Base-by-base conservation (phyloP, 164 flowering plant species). In the Macadamia tetraphylla region DNA sequence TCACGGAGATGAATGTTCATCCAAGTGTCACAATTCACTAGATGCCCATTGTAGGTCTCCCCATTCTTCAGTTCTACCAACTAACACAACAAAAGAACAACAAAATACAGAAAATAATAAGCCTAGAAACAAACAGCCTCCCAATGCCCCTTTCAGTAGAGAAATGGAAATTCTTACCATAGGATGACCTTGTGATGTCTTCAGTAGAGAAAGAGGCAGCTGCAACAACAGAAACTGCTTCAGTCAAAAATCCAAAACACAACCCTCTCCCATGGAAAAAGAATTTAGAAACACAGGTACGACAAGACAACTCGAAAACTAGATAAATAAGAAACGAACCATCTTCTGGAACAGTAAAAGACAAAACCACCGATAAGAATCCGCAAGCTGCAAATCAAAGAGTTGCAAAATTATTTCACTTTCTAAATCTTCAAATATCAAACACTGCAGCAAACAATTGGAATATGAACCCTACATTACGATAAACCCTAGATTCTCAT, bases 1-100 rank as follows among this genome's bases (percentile, higher is more conserved):
- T 94, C 97, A 62, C 98, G 94, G 14, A 92, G 92, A 88, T 92
- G 98, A 66, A 92, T 90, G 69, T 92, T 92, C 97, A 94, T 94
- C 98, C 98, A 91, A 17, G 97, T 94, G 75, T 92, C 97, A 76
- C 98, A 92, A 70, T 94, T 92, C n/a, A 94, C 97, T 85, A 94
- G 78, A 77, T 94, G 98, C 30, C 97, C 97, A 75, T 92, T 94
- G 77, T 94, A 94, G 6, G 98, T 94, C 78, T 94, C 98, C 32
- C 98, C 97, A 81, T 92, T 92, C 73, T 94, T 94, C 74, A 94
- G 80, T 73, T 93, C 98, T 79, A 93, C 95, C 86, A 93, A 77
- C 97, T 91, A 79, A 67, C 65, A 70, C 60, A 77, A 58, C 42
- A 72, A 42, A 49, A 6, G 62, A 93, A 68, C 40, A 17, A 40